Conservation (phyloP, 768 basidiomycete species). For the Pulveroboletus frians region DNA sequence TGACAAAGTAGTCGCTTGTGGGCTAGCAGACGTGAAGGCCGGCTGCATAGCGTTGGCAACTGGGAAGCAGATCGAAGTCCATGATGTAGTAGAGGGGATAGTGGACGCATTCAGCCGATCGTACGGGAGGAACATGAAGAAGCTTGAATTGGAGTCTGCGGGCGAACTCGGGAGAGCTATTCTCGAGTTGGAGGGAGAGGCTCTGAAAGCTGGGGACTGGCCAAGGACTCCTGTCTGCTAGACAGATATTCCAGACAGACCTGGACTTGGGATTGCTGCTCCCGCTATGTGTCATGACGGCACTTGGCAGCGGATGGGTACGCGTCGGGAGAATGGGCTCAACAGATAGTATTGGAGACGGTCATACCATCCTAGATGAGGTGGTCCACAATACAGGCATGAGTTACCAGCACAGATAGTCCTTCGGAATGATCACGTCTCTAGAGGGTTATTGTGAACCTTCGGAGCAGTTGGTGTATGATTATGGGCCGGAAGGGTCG, state of each 20-base stretch:
- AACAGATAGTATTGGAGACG: too few relatives aligned
- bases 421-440: too few relatives aligned
- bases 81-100: conserved; percentile 49
- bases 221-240: conserved; percentile 12
- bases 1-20: conserved; percentile 83
- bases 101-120: conserved; percentile 42
- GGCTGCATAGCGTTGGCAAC: conserved; percentile 54
- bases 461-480: too few relatives aligned
- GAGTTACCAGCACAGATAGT: too few relatives aligned
- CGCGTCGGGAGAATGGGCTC: too few relatives aligned
- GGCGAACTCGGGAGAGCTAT: conserved; percentile 49
- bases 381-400: too few relatives aligned
- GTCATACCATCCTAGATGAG: too few relatives aligned
- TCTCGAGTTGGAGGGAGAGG: conserved; percentile 42
- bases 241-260: not conserved
- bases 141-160: conserved; percentile 38
- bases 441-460: too few relatives aligned
- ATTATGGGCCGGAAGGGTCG: too few relatives aligned
- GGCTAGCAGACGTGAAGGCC: conserved; percentile 76
- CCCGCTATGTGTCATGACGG: not conserved
- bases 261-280: not conserved
- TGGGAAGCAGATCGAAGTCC: conserved; percentile 37
- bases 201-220: conserved; percentile 41
- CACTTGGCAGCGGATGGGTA: too few relatives aligned
- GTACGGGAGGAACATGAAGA: conserved; percentile 46